phyloP scores from a whole-genome alignment of 2,329 filamentous ascomycete genomes.

The Alternaria rosae region DNA sequence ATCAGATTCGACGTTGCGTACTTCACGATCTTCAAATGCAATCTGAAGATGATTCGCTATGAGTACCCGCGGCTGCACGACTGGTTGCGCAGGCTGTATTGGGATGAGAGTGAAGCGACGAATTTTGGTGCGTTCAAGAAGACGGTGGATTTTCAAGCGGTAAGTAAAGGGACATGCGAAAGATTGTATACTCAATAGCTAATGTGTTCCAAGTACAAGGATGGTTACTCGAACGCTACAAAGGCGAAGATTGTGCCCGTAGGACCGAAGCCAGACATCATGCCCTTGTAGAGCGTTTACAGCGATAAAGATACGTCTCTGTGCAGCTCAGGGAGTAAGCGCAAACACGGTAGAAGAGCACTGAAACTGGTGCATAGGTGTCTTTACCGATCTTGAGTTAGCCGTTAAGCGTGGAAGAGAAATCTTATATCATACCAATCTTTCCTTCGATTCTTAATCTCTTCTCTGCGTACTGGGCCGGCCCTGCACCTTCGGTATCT shows the following conservation, averaged over 20 bases:
- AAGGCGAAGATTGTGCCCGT: constrained; percentile 24
- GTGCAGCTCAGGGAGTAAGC: too few relatives aligned
- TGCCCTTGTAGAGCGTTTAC: constrained; percentile 3
- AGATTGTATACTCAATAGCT: not conserved
- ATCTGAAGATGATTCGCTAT: constrained; percentile 79
- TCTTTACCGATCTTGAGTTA: too few relatives aligned
- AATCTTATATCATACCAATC: not conserved
- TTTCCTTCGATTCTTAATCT: not conserved
- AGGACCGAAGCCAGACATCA: constrained; percentile 22
- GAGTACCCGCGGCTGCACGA: constrained; percentile 80
- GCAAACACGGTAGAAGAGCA: too few relatives aligned
- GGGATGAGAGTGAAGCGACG: constrained; percentile 61
- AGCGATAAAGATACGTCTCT: not conserved
- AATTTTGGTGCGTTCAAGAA: constrained; percentile 35
- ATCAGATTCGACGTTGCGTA: constrained; percentile 59
- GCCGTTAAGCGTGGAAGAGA: not conserved
- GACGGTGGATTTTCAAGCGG: constrained; percentile 26
- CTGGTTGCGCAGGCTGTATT: constrained; percentile 84
- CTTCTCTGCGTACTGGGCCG: not conserved
- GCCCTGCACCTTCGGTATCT: not conserved
- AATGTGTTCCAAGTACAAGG: constrained; percentile 15
- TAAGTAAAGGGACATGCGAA: not conserved
- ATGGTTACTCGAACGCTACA: constrained; percentile 15
- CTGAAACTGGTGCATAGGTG: too few relatives aligned
- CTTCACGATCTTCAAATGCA: constrained; percentile 72